Evolutionary conservation across 768 basidiomycete species (phyloP), one percentile per base, ranked within the genome.

Genomic region (Filobasidium floriforme): DNA sequence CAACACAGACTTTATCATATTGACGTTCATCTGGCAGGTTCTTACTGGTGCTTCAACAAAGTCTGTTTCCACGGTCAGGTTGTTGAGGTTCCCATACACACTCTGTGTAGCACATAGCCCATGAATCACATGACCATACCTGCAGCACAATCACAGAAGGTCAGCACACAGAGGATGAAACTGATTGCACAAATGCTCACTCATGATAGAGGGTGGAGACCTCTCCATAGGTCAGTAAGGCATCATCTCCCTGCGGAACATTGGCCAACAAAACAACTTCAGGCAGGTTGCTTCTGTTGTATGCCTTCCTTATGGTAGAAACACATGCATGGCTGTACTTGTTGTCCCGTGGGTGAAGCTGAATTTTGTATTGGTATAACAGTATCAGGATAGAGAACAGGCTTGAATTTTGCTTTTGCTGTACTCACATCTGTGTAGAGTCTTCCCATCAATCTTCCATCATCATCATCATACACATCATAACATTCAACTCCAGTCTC

Each of bases 61-160:
- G 19, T 65, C 64, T 15, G 29, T 24, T 46, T 65, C 64, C 19
- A 37, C 41, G 1, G 18, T 18, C 28, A 40, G 22, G 18, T 29
- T 43, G 32, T 60, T 60, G 64, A 65, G 43, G 4, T 52, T 43
- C 15, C 40, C 43, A 28, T 60, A 65, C 18, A 1, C 1, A n/a
- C 59, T 60, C 41, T 43, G 24, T n/a, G 37, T 57, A 6, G 64
- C 64, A 1, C 52, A 28, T 0, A 65, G 41, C 22, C 22, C 41
- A n/a, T 65, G 64, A 14, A 65, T 22, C n/a, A 44, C 46, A 43
- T 60, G 64, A 1, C 64, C 64, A 19, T 59, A 59, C 40, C 46
- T 49, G 46, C 46, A 49, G 14, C 15, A 22, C 46, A 3, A 37
- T 37, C 32, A 4, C 32, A 37, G 9, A 37, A 4, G 3, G 32